These are phyloP conservation scores for Coleophoma crateriformis DNA, from an alignment of 2,329 filamentous ascomycete species.

Conservation along the genomic window DNA sequence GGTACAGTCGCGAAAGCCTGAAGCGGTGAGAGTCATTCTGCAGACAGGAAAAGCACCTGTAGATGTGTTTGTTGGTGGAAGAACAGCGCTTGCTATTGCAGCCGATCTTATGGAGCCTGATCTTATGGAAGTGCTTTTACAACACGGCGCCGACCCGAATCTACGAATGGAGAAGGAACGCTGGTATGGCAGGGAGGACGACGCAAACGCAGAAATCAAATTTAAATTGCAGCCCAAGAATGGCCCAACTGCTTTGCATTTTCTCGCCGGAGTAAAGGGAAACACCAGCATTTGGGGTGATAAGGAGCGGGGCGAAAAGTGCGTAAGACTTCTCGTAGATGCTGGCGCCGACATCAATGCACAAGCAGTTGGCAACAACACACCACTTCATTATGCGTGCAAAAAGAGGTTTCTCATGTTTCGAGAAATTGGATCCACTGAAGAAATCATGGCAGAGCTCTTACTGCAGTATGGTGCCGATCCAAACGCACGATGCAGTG, in stretches of 20 bases:
- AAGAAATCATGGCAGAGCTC: constrained; percentile 3
- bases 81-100: neutral
- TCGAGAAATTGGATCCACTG: neutral
- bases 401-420: neutral
- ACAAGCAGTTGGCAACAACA: neutral
- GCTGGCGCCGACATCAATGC: neutral
- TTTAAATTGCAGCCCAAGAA: no score
- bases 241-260: no score
- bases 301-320: no score
- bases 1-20: constrained; percentile 14
- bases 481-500: neutral
- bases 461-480: constrained; percentile 9
- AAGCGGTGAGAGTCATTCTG: constrained; percentile 7
- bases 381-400: neutral
- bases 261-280: no score
- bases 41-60: constrained; percentile 5
- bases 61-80: neutral
- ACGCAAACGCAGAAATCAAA: no score
- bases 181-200: no score
- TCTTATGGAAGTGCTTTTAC: no score
- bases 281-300: no score
- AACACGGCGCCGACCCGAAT: no score
- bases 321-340: neutral
- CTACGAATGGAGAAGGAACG: no score
- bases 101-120: neutral